A percentile compares a stretch with the other conserved stretches of the same genome.
Evolutionary conservation across 2,329 filamentous ascomycete genomes (phyloP).

Genomic region (Talaromyces rugulosus): DNA sequence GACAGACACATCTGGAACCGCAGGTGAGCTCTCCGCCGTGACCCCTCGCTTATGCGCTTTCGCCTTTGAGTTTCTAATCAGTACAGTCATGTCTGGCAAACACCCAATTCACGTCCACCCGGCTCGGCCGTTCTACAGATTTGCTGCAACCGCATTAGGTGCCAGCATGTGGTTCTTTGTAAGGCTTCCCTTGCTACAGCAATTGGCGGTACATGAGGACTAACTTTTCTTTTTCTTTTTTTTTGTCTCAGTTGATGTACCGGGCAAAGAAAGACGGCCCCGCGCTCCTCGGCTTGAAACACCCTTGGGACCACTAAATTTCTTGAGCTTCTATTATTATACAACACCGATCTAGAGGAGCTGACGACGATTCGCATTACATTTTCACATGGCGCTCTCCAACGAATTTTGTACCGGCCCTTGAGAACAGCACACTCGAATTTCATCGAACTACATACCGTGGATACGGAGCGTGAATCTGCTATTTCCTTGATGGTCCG

Average conservation of each 20-base stretch:
- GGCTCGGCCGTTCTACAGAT: slow-evolving; percentile 69
- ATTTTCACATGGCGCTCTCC: neutral
- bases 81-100: slow-evolving; percentile 35
- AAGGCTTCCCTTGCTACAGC: slow-evolving; percentile 37
- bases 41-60: neutral
- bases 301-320: slow-evolving; percentile 85
- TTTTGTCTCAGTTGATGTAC: slow-evolving; percentile 74
- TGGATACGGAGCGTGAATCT: neutral
- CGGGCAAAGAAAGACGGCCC: slow-evolving; percentile 94
- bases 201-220: neutral
- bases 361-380: neutral
- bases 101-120: slow-evolving; percentile 53
- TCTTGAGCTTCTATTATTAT: slow-evolving; percentile 1
- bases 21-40: neutral
- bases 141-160: slow-evolving; percentile 79
- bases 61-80: neutral
- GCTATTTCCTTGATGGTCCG: neutral
- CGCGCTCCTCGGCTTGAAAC: slow-evolving; percentile 85
- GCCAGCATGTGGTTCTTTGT: slow-evolving; percentile 99
- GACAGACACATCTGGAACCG: slow-evolving; percentile 1
- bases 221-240: slow-evolving; percentile 1
- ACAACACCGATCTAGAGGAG: neutral
- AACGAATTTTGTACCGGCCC: neutral
- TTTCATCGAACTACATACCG: neutral
- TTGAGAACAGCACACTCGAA: neutral